These are phyloP conservation scores for Buxus sempervirens DNA, from an alignment of 164 flowering plant species.

Conservation along the genomic window DNA sequence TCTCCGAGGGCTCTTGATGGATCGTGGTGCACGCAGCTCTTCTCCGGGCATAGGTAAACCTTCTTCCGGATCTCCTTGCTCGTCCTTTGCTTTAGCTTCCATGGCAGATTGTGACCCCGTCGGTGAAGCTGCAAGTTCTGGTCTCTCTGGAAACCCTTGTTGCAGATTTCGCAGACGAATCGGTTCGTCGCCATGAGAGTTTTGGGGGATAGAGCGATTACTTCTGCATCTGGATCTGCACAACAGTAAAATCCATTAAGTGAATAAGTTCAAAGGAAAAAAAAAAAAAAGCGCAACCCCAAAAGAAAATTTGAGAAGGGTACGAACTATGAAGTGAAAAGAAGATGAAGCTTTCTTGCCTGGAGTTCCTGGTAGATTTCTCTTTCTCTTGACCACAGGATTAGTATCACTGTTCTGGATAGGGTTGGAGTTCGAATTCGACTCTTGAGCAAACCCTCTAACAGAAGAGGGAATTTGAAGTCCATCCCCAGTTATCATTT, in stretches of 20 bases:
- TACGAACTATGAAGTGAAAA: background rate
- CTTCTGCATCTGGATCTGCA: constrained; percentile 79
- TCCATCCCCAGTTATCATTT: constrained; percentile 57
- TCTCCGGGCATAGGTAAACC: constrained; percentile 78
- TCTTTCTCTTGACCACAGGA: constrained; percentile 40
- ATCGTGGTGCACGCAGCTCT: constrained; percentile 66
- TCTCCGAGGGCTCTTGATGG: constrained; percentile 74
- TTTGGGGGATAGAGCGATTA: constrained; percentile 63
- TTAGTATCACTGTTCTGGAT: constrained; percentile 13
- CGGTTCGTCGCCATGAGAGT: constrained; percentile 72
- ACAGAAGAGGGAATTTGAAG: constrained; percentile 35
- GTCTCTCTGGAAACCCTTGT: constrained; percentile 81
- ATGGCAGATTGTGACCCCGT: constrained; percentile 66
- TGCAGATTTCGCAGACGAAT: constrained; percentile 70
- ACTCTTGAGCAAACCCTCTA: constrained; percentile 33
- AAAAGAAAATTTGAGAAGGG: background rate
- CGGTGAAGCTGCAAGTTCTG: constrained; percentile 70
- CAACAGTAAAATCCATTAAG: constrained; percentile 1
- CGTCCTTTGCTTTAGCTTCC: constrained; percentile 58
- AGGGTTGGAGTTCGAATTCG: constrained; percentile 30
- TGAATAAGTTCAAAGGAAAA: background rate
- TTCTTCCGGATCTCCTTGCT: constrained; percentile 53
- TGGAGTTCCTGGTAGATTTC: constrained; percentile 75
- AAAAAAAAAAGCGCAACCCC: background rate
- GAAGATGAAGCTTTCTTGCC: constrained; percentile 28